A percentile compares a stretch with the other conserved stretches of the same genome.
These are phyloP conservation scores for Colletotrichum euphorbiae DNA, from an alignment of 2,329 filamentous ascomycete species.

Conservation along the genomic window DNA sequence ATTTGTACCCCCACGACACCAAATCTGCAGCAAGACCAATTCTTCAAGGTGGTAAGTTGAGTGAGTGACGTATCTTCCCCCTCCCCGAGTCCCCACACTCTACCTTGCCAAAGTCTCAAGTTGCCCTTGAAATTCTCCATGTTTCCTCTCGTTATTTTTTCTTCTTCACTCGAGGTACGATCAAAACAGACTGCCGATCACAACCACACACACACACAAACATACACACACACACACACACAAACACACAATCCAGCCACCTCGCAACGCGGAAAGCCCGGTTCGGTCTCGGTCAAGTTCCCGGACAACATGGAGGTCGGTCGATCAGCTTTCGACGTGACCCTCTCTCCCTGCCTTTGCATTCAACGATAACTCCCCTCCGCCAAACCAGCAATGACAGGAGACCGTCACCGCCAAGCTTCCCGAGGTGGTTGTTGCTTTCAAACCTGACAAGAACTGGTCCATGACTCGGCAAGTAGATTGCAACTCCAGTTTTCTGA, in stretches of 20 bases:
- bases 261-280: neutral
- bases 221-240: too few relatives aligned
- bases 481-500: slow-evolving; percentile 31
- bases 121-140: neutral
- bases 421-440: neutral
- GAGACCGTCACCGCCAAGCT: slow-evolving; percentile 10
- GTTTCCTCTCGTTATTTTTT: neutral
- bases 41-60: neutral
- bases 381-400: neutral
- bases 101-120: neutral
- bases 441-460: slow-evolving; percentile 30
- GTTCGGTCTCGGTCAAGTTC: slow-evolving; percentile 21
- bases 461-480: slow-evolving; percentile 34
- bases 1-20: neutral
- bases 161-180: slow-evolving; percentile 1
- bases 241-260: neutral
- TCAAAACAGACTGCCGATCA: neutral
- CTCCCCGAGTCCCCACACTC: neutral
- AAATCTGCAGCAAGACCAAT: slow-evolving; percentile 12
- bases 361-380: neutral
- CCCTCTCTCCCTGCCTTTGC: slow-evolving; percentile 6
- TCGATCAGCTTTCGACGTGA: neutral
- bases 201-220: neutral
- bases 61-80: neutral
- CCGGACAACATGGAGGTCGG: neutral